Evolutionary conservation across 257 asterid species (phyloP).

Genomic region (Plectranthus barbatus): DNA sequence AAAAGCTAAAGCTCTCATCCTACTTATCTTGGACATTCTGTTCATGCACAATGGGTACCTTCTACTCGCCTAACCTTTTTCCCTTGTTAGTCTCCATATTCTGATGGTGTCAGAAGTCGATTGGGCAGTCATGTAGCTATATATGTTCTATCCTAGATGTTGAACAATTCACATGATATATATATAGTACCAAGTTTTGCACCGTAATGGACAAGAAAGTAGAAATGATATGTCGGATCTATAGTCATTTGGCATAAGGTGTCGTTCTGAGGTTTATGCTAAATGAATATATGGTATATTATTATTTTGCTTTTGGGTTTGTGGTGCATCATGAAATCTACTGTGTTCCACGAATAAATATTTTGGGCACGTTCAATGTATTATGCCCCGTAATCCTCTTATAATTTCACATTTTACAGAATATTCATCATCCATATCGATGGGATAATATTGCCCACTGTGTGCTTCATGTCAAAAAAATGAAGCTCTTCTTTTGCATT

Average conservation of each 20-base stretch:
- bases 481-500: background rate
- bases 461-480: background rate
- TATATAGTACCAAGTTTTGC: background rate
- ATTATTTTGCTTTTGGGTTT: background rate
- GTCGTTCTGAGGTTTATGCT: background rate
- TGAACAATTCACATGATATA: background rate
- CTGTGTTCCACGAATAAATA: background rate
- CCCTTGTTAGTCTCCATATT: background rate
- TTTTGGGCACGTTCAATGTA: background rate
- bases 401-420: background rate
- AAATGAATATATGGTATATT: background rate
- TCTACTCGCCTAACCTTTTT: background rate
- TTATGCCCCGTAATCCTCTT: background rate
- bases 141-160: background rate
- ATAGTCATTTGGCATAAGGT: background rate
- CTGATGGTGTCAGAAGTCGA: background rate
- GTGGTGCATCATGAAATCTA: background rate
- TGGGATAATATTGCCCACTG: background rate
- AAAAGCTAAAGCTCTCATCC: constrained; percentile 65
- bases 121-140: background rate
- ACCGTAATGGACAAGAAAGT: background rate
- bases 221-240: background rate
- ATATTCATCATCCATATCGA: background rate
- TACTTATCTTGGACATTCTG: constrained; percentile 96
- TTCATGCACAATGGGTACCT: constrained; percentile 76